These are phyloP conservation scores for Chlorella sp. DNA, from an alignment of 139 green algal genomes.

Conservation along the genomic window DNA sequence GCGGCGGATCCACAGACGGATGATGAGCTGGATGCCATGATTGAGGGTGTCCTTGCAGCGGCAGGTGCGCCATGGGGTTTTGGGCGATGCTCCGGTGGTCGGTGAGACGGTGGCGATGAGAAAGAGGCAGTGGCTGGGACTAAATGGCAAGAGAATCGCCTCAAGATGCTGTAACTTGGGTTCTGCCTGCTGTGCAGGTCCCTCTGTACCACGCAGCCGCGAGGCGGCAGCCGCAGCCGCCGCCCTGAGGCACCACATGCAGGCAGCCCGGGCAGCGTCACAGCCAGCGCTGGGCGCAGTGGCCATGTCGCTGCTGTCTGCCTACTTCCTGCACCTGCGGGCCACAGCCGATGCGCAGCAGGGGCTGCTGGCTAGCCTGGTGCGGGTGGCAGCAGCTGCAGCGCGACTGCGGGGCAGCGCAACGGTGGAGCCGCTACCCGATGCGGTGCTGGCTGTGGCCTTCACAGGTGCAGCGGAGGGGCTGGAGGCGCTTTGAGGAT, in stretches of 20 bases:
- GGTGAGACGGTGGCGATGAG: background rate
- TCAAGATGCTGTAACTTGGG: too few species aligned
- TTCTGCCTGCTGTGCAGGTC: background rate
- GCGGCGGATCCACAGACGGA: background rate
- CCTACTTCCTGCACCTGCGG: conserved; percentile 32
- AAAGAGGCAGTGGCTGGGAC: too few species aligned
- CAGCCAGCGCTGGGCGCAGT: conserved; percentile 17
- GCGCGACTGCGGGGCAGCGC: conserved; percentile 32
- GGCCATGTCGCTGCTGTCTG: conserved; percentile 31
- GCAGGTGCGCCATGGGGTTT: background rate
- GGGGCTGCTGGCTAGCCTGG: conserved; percentile 27
- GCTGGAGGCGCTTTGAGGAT: too few species aligned
- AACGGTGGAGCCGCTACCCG: conserved; percentile 18
- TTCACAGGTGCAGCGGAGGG: background rate
- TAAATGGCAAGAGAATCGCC: too few species aligned
- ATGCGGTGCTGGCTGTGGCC: conserved; percentile 40
- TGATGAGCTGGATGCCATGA: conserved; percentile 10
- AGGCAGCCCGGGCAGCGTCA: background rate
- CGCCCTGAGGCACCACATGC: conserved; percentile 2
- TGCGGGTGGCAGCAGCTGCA: conserved; percentile 31
- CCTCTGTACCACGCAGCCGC: background rate
- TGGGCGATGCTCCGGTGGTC: too few species aligned
- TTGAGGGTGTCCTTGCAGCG: background rate
- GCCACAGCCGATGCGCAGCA: background rate
- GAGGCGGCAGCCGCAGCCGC: background rate